A percentile compares a stretch with the other conserved stretches of the same genome.
phyloP scores from a whole-genome alignment of 2,329 filamentous ascomycete species.

The Cladosporium sp. region DNA sequence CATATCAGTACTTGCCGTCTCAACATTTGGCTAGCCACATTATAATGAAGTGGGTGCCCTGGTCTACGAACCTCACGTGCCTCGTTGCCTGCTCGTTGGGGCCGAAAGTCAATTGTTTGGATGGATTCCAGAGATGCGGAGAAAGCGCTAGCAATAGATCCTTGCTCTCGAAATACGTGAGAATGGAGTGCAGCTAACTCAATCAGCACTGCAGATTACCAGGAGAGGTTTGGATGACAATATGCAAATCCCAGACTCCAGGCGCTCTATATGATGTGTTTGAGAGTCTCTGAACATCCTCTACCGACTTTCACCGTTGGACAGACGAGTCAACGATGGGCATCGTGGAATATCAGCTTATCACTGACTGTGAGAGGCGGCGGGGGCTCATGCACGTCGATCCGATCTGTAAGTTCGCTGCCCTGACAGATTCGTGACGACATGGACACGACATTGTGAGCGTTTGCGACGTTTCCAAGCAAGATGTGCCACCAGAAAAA shows the following conservation, averaged over 20 bases:
- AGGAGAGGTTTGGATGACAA: too few relatives aligned
- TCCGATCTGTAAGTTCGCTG: constrained; percentile 5
- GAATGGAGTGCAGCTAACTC: background rate
- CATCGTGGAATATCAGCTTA: constrained; percentile 21
- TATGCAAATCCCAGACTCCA: too few relatives aligned
- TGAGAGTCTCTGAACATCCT: background rate
- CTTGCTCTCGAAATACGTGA: background rate
- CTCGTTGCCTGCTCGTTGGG: background rate
- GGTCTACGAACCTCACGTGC: background rate
- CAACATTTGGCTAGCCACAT: too few relatives aligned
- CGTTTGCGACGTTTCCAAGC: background rate
- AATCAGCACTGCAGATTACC: too few relatives aligned
- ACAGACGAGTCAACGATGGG: background rate
- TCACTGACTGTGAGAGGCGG: background rate
- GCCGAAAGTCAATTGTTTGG: background rate
- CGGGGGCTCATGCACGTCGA: background rate
- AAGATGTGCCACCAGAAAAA: background rate
- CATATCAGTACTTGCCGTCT: too few relatives aligned
- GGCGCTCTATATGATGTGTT: background rate
- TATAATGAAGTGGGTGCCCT: too few relatives aligned
- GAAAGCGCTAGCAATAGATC: background rate
- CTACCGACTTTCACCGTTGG: background rate
- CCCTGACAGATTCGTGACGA: background rate
- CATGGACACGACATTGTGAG: constrained; percentile 11
- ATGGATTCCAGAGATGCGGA: background rate